A percentile compares a stretch with the other conserved stretches of the same genome.
Conservation (phyloP, 495 filamentous ascomycete species). For the Polyplosphaeria fusca region DNA sequence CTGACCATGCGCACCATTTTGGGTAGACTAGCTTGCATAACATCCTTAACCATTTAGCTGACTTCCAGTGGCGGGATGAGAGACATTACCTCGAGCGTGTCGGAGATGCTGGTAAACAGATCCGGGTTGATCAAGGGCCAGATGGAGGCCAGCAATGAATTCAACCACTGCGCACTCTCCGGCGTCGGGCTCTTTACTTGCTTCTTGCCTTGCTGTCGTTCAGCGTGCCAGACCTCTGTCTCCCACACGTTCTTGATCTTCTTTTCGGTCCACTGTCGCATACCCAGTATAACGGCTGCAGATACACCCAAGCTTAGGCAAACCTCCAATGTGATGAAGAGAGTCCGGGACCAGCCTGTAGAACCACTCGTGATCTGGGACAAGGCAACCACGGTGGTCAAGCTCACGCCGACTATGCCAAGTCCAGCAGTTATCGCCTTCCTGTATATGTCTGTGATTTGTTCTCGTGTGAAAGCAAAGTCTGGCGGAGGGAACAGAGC, state of each 20-base stretch:
- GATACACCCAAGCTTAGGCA: slow-evolving; percentile 31
- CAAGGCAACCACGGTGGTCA: slow-evolving; percentile 32
- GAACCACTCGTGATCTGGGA: slow-evolving; percentile 21
- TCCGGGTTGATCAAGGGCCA: slow-evolving; percentile 72
- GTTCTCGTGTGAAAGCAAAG: slow-evolving; percentile 48
- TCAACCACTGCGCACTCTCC: slow-evolving; percentile 66
- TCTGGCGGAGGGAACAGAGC: slow-evolving; percentile 62
- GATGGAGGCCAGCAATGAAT: slow-evolving; percentile 57
- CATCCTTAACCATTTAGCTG: slow-evolving; percentile 42
- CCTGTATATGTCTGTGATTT: slow-evolving; percentile 49
- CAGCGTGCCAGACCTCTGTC: slow-evolving; percentile 61
- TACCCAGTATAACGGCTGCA: slow-evolving; percentile 42
- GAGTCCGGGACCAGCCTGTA: slow-evolving; percentile 24
- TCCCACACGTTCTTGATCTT: slow-evolving; percentile 56
- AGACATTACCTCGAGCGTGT: slow-evolving; percentile 54
- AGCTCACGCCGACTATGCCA: slow-evolving; percentile 29
- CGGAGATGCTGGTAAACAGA: slow-evolving; percentile 60
- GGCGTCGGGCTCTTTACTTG: slow-evolving; percentile 46
- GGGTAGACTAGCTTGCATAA: slow-evolving; percentile 68
- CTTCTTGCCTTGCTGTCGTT: slow-evolving; percentile 47
- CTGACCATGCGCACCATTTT: slow-evolving; percentile 64
- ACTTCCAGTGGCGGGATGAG: background rate
- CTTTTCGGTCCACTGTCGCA: slow-evolving; percentile 53
- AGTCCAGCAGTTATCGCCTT: slow-evolving; percentile 47
- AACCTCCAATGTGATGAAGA: slow-evolving; percentile 23